Evolutionary conservation across 2,329 filamentous ascomycete genomes (phyloP).

Genomic region (Colletotrichum abscissum): DNA sequence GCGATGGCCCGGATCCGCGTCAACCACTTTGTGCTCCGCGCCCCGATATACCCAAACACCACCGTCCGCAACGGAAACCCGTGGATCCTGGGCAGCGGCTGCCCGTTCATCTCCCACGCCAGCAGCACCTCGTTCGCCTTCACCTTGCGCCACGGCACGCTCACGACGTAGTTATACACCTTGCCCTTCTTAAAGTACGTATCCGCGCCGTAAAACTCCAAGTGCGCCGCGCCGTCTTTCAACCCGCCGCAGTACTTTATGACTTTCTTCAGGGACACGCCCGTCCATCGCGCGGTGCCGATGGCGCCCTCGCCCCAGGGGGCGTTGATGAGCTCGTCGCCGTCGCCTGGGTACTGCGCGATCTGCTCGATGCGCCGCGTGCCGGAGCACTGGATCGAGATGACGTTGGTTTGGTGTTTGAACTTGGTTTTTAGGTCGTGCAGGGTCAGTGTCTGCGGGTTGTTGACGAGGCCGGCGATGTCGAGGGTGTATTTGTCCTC

Average conservation of each 20-base stretch:
- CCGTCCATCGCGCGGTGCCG: constrained; percentile 71
- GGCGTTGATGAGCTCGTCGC: constrained; percentile 68
- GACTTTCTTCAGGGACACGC: constrained; percentile 74
- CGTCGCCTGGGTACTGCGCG: constrained; percentile 71
- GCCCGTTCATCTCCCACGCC: constrained; percentile 78
- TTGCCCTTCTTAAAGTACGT: constrained; percentile 78
- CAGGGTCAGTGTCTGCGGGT: constrained; percentile 67
- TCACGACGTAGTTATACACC: constrained; percentile 74
- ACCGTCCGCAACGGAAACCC: constrained; percentile 72
- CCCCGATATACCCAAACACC: constrained; percentile 75
- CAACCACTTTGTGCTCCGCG: constrained; percentile 72
- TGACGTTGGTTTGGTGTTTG: constrained; percentile 65
- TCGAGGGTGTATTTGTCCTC: constrained; percentile 62
- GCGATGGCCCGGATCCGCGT: constrained; percentile 71
- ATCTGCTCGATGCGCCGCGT: constrained; percentile 79
- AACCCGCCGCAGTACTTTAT: constrained; percentile 78
- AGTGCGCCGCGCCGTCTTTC: constrained; percentile 62
- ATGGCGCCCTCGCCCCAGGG: constrained; percentile 77
- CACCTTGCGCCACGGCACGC: constrained; percentile 75
- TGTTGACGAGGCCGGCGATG: constrained; percentile 70
- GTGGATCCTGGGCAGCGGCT: constrained; percentile 73
- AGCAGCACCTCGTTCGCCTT: constrained; percentile 74
- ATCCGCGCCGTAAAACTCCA: constrained; percentile 77
- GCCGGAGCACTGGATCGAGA: constrained; percentile 76
- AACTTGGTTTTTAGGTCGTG: constrained; percentile 74